A percentile compares a stretch with the other conserved stretches of the same genome.
Conservation (phyloP, 1,139 yeast species). For the Debaryomycetaceae sp. region DNA sequence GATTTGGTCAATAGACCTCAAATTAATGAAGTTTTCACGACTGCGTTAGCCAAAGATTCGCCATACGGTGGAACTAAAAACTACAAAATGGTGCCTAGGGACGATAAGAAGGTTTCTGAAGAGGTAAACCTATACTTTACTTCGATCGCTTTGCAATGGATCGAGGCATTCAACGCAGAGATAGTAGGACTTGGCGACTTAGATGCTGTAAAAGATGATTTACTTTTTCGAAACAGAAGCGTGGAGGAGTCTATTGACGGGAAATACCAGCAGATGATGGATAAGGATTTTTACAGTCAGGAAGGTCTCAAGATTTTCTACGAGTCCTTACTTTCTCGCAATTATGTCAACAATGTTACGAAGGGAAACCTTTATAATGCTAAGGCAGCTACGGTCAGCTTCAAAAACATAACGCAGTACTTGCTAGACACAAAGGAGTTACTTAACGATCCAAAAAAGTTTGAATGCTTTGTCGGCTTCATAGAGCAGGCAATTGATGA, state of each 20-base stretch:
- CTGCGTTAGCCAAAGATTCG: slow-evolving; percentile 27
- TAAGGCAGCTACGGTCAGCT: slow-evolving; percentile 12
- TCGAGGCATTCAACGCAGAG: slow-evolving; percentile 24
- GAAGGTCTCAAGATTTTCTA: slow-evolving; percentile 15
- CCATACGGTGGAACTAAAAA: slow-evolving; percentile 26
- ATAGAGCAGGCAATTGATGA: slow-evolving; percentile 13
- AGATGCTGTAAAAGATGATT: slow-evolving; percentile 4
- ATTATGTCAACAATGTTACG: neutral
- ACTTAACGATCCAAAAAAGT: slow-evolving; percentile 7
- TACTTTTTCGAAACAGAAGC: slow-evolving; percentile 8
- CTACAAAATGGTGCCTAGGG: slow-evolving; percentile 21
- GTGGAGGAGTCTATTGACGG: slow-evolving; percentile 5
- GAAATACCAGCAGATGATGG: slow-evolving; percentile 1
- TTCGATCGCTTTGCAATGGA: slow-evolving; percentile 29
- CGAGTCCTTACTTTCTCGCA: slow-evolving; percentile 12
- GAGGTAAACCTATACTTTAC: slow-evolving; percentile 25
- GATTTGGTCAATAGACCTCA: slow-evolving; percentile 29
- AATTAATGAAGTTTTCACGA: slow-evolving; percentile 27
- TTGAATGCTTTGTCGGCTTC: slow-evolving; percentile 15
- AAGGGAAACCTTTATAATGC: slow-evolving; percentile 14
- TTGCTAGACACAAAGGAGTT: slow-evolving; percentile 13
- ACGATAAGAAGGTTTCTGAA: slow-evolving; percentile 10
- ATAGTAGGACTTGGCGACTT: slow-evolving; percentile 16
- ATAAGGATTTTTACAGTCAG: slow-evolving; percentile 1
- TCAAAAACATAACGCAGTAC: slow-evolving; percentile 21